A percentile compares a stretch with the other conserved stretches of the same genome.
phyloP scores from a whole-genome alignment of 2,329 filamentous ascomycete species.

The Kalmusia sp. region DNA sequence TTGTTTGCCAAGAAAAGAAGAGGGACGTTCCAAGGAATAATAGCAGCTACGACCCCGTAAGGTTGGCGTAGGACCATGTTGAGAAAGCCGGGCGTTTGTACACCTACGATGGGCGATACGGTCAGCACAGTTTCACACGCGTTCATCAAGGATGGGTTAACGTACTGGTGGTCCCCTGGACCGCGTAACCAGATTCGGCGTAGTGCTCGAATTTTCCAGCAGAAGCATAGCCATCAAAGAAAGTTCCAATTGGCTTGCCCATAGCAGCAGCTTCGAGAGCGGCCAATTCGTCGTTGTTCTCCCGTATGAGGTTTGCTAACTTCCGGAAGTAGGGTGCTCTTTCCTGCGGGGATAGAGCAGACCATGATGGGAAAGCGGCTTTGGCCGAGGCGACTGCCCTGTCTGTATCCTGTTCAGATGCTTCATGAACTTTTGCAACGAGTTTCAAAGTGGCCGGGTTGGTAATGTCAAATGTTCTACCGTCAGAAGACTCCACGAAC shows the following conservation, averaged over 20 bases:
- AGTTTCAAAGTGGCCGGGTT: slow-evolving; percentile 85
- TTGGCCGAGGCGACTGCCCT: slow-evolving; percentile 72
- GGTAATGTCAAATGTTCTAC: slow-evolving; percentile 67
- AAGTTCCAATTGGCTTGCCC: slow-evolving; percentile 83
- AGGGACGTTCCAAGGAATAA: slow-evolving; percentile 67
- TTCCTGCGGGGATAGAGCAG: slow-evolving; percentile 38
- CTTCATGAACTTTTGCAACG: slow-evolving; percentile 66
- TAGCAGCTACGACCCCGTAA: slow-evolving; percentile 78
- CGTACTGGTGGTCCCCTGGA: slow-evolving; percentile 76
- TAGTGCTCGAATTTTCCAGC: slow-evolving; percentile 81
- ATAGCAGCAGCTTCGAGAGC: slow-evolving; percentile 85
- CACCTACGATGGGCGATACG: neutral
- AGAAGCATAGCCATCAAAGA: slow-evolving; percentile 77
- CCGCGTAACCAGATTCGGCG: slow-evolving; percentile 78
- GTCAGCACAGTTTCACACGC: too few relatives aligned
- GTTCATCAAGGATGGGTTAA: neutral
- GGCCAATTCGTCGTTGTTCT: slow-evolving; percentile 81
- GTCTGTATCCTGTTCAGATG: slow-evolving; percentile 64
- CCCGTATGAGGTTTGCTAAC: slow-evolving; percentile 76
- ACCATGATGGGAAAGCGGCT: slow-evolving; percentile 79
- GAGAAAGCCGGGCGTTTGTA: slow-evolving; percentile 39
- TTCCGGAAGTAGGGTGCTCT: slow-evolving; percentile 53
- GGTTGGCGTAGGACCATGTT: slow-evolving; percentile 81
- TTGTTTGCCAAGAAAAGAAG: slow-evolving; percentile 36
- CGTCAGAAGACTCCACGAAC: slow-evolving; percentile 41